These are phyloP conservation scores for Euphorbia pulcherrima DNA, from an alignment of 345 rosid genomes.

Conservation along the genomic window DNA sequence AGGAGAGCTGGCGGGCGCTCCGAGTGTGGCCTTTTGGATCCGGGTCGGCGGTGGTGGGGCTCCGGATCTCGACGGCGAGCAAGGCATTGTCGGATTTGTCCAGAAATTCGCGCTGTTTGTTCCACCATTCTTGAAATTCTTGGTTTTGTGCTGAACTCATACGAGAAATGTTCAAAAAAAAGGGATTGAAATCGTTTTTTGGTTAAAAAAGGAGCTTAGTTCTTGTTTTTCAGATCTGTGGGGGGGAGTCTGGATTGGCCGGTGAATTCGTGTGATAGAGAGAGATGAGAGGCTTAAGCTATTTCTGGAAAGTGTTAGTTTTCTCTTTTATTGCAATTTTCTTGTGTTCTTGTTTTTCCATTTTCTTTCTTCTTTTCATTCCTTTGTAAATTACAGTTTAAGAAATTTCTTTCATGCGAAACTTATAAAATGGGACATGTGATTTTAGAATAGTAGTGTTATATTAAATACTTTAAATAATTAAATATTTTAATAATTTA, in stretches of 20 bases:
- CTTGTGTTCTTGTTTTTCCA: not conserved
- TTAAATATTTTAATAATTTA: no score
- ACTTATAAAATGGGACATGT: no score
- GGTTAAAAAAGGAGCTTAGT: no score
- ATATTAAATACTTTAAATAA: no score
- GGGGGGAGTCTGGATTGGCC: not conserved
- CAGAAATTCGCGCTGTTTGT: constrained; percentile 57
- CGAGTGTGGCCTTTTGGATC: constrained; percentile 57
- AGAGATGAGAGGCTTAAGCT: not conserved
- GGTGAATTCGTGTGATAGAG: not conserved
- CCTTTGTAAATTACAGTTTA: no score
- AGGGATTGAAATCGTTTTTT: not conserved
- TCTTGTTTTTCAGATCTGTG: not conserved
- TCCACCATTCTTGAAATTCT: constrained; percentile 86
- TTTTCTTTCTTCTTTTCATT: no score
- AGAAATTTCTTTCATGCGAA: no score
- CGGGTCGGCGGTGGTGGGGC: constrained; percentile 29
- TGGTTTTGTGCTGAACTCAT: constrained; percentile 42
- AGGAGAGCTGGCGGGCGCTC: constrained; percentile 68
- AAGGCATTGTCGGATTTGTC: constrained; percentile 28
- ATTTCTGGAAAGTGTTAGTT: not conserved
- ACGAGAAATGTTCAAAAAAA: not conserved
- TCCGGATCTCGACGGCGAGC: constrained; percentile 53
- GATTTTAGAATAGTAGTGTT: no score
- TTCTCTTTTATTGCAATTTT: not conserved